Base-by-base conservation (phyloP, 768 basidiomycete species). In the Naganishia onofrii region DNA sequence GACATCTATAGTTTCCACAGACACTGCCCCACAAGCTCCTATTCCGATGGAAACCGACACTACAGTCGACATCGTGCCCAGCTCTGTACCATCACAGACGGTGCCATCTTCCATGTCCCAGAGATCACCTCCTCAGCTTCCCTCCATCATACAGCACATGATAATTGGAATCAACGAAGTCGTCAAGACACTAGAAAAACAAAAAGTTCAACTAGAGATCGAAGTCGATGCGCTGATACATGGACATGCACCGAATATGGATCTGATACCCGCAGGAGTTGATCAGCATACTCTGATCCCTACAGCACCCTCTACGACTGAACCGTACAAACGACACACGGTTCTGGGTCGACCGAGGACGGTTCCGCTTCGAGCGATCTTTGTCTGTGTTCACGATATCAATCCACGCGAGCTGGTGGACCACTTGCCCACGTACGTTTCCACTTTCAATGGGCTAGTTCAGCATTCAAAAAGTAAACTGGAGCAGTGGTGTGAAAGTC, bases 161-260 rank as follows among this genome's bases (percentile, higher is more conserved):
- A 73, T 78, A 0, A 54, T 79, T 42, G 79, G 79, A 8, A 78
- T 78, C 72, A 80, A 79, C 71, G 79, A 80, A 64, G 72, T 71
- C 38, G 75, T 77, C 74, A 80, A 79, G 64, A 51, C 70, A 0
- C 68, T 80, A 38, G 79, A 80, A 70, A 34, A 66, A 29, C 72
- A 75, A 28, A 79, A 73, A n/a, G 71, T 73, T 28, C 70, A 72
- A 10, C 70, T 80, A 15, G 73, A 72, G 34, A 54, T 75, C 52
- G 68, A 74, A 17, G 58, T 79, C 32, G 48, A 65, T 10, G 65
- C 54, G n/a, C 19, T 51, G 46, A 17, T 66, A 4, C 29, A 44
- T 26, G 65, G 63, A 23, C 51, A 13, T 55, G 31, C 15, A 42
- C 15, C 26, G 3, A 34, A 44, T 9, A 15, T 28, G n/a, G 51